Base-by-base conservation (phyloP, 179 eudicot species). In the Sideroxylon spinosum region DNA sequence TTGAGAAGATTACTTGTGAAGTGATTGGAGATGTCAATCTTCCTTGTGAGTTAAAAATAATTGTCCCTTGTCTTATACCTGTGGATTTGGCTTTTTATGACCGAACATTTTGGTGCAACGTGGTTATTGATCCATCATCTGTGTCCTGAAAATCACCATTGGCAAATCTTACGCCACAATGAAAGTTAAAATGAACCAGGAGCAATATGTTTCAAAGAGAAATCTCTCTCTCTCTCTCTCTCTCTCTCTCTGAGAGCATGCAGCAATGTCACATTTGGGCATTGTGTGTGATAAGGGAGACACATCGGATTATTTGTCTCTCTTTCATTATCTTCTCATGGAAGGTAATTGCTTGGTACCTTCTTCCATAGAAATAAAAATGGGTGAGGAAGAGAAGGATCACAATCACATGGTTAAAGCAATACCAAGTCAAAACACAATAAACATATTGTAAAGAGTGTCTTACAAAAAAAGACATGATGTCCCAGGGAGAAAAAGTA, bases 391-490 rank as follows among this genome's bases (percentile, higher is more conserved):
- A 50, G 17, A 23, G 19, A 26, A 50, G 37, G 25, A 76, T 50
- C 49, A 49, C 49, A 9, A 64, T 28, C 72, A 76, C 73, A 76
- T 76, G 72, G 17, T 25, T 63, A 76, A 63, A 49, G 78, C 60
- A 17, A 37, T 16, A 50, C 11, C 10, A 48, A 49, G 16, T 52
- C 23, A 61, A 32, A 20, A 37, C 55, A 28, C 44, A 49, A 17
- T 25, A 16, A 23, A 19, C n/a, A 62, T 61, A 37, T 14, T 22
- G 14, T 46, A 23, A 3, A 13, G 32, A 26, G 6, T n/a, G 16
- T 12, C 46, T 48, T 2, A 9, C 59, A 6, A 6, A 61, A 37
- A 37, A 74, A 7, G 29, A 74, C 26, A 50, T 7, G 0, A 0
- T 0, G 9, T 11, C 5, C 11, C 19, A 23, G 7, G 9, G 22